phyloP scores from a whole-genome alignment of 352 stramenopile genomes.

The Elongisporangium senticosum region DNA sequence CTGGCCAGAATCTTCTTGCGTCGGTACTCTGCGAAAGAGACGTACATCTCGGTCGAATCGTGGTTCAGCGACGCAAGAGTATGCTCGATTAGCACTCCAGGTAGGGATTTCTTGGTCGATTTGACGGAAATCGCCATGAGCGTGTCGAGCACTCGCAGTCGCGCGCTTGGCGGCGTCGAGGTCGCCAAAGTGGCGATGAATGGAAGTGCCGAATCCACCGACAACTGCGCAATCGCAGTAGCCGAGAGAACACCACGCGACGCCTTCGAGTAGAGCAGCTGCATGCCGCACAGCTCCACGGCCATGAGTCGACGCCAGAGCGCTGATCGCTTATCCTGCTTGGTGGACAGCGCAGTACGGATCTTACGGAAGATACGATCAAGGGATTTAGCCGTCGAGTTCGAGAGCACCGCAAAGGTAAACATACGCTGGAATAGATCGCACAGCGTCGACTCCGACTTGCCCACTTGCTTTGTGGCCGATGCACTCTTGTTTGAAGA shows the following conservation, averaged over 20 bases:
- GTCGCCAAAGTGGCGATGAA: neutral
- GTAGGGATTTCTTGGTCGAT: constrained; percentile 8
- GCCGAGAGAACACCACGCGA: neutral
- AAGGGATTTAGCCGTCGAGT: constrained; percentile 7
- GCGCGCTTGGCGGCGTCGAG: neutral
- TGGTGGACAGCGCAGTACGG: neutral
- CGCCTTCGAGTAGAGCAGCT: constrained; percentile 8
- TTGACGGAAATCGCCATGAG: constrained; percentile 12
- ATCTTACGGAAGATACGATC: constrained; percentile 37
- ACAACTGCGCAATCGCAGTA: neutral
- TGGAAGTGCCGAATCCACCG: neutral
- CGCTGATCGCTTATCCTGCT: neutral
- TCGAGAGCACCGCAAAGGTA: constrained; percentile 19
- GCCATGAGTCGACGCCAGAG: constrained; percentile 24
- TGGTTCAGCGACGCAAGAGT: constrained; percentile 24
- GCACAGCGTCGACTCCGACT: constrained; percentile 15
- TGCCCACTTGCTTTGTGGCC: neutral
- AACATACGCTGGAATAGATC: constrained; percentile 30
- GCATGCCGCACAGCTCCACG: constrained; percentile 24
- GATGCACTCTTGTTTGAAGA: neutral
- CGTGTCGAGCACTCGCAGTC: constrained; percentile 11
- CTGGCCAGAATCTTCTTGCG: constrained; percentile 27
- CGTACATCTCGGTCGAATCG: constrained; percentile 7
- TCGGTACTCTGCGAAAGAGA: constrained; percentile 26
- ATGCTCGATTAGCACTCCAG: constrained; percentile 27